These are phyloP conservation scores for Leptodermis oblonga DNA, from an alignment of 257 asterid species.

Conservation along the genomic window DNA sequence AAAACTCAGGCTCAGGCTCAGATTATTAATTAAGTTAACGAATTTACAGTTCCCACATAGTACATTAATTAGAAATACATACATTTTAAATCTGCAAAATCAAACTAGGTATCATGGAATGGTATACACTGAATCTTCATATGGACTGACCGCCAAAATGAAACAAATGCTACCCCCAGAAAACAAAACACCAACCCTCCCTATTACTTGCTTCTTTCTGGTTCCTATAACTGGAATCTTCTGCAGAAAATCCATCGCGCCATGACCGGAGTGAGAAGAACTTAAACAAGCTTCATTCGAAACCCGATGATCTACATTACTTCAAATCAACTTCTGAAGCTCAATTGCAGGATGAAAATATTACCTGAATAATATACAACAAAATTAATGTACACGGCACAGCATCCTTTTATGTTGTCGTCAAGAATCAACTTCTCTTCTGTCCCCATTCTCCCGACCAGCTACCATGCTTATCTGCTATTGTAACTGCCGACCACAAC, in stretches of 20 bases:
- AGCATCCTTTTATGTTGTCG: constrained; percentile 14
- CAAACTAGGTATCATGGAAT: not conserved
- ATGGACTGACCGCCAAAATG: not conserved
- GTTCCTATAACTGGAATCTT: constrained; percentile 27
- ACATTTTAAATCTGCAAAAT: constrained; percentile 1
- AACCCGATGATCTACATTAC: no score
- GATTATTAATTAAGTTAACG: not conserved
- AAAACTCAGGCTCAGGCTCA: not conserved
- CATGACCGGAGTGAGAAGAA: constrained; percentile 26
- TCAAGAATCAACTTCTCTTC: constrained; percentile 63
- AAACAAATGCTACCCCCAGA: not conserved
- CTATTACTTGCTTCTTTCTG: constrained; percentile 24
- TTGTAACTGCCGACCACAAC: constrained; percentile 63
- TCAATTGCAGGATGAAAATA: not conserved
- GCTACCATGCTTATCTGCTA: constrained; percentile 53
- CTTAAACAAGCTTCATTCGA: no score
- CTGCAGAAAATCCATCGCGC: constrained; percentile 15
- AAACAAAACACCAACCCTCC: no score
- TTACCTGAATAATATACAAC: constrained; percentile 54
- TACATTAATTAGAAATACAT: no score
- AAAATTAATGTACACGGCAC: constrained; percentile 34
- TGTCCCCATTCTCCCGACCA: constrained; percentile 51
- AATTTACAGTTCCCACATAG: constrained; percentile 17
- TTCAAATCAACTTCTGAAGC: not conserved
- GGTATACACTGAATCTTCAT: not conserved